Evolutionary conservation across 768 basidiomycete genomes (phyloP).

Genomic region (Pleurotus giganteus): DNA sequence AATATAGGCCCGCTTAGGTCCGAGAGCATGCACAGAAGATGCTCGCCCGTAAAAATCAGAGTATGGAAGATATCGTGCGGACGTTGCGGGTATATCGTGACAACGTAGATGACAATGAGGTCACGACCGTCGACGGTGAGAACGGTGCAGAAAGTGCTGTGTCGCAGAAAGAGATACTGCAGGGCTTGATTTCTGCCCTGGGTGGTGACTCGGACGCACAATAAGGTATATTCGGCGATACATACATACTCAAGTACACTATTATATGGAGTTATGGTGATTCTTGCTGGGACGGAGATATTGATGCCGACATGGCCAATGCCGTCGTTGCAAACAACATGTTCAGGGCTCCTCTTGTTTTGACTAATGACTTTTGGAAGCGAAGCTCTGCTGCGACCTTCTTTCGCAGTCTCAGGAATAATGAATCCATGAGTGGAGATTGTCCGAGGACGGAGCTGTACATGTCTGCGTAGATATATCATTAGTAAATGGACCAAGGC

Average conservation of each 20-base stretch:
- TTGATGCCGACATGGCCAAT: slow-evolving; percentile 10
- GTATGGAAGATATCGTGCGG: slow-evolving; percentile 65
- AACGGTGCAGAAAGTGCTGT: slow-evolving; percentile 37
- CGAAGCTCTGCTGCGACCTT: slow-evolving; percentile 84
- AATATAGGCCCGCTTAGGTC: slow-evolving; percentile 47
- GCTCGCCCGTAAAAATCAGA: slow-evolving; percentile 69
- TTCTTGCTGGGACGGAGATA: slow-evolving; percentile 1
- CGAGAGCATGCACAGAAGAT: slow-evolving; percentile 73
- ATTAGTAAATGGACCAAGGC: slow-evolving; percentile 4
- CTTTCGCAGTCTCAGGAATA: slow-evolving; percentile 77
- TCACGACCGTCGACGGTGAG: slow-evolving; percentile 17
- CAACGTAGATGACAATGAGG: slow-evolving; percentile 62
- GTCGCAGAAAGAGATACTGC: slow-evolving; percentile 67
- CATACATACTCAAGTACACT: slow-evolving; percentile 11
- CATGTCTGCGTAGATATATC: slow-evolving; percentile 59
- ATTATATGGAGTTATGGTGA: neutral
- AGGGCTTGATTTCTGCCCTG: slow-evolving; percentile 65
- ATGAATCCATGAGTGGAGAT: slow-evolving; percentile 86
- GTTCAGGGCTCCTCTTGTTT: slow-evolving; percentile 82
- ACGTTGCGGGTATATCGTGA: slow-evolving; percentile 71
- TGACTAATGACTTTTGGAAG: slow-evolving; percentile 84
- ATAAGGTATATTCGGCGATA: too few relatives aligned
- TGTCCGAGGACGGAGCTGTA: slow-evolving; percentile 91
- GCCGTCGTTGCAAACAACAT: slow-evolving; percentile 76
- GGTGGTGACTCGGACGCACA: slow-evolving; percentile 15